Conservation (phyloP, 768 basidiomycete species). For the Coprinopsis sp. region DNA sequence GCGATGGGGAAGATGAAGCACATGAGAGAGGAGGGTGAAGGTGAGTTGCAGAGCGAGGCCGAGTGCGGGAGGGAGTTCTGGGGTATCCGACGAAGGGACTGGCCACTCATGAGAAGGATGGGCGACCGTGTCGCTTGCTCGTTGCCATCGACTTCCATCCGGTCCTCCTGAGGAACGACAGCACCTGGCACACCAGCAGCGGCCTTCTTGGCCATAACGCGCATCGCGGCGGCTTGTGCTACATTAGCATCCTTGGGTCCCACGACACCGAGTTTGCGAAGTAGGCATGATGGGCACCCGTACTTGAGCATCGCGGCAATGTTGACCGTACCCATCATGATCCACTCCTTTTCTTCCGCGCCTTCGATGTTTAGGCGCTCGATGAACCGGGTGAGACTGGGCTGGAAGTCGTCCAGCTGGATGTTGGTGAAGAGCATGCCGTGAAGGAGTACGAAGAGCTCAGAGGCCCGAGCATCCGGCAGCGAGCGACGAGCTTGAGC, state of each 20-base stretch:
- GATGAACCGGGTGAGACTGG: slow-evolving; percentile 77
- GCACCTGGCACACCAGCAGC: slow-evolving; percentile 26
- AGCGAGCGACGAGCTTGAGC: slow-evolving; percentile 69
- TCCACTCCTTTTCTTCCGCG: slow-evolving; percentile 85
- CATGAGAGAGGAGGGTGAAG: slow-evolving; percentile 70
- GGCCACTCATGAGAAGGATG: slow-evolving; percentile 20
- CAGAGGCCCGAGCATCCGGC: slow-evolving; percentile 68
- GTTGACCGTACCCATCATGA: slow-evolving; percentile 92
- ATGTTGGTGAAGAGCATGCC: slow-evolving; percentile 98
- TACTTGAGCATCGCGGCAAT: slow-evolving; percentile 83
- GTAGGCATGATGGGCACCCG: slow-evolving; percentile 65
- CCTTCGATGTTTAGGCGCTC: slow-evolving; percentile 83
- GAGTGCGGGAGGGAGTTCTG: slow-evolving; percentile 61
- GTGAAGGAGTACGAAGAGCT: slow-evolving; percentile 88
- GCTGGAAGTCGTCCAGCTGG: slow-evolving; percentile 85
- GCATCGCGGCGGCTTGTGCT: slow-evolving; percentile 33
- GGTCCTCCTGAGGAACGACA: slow-evolving; percentile 41
- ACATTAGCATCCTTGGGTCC: slow-evolving; percentile 34
- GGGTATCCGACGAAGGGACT: slow-evolving; percentile 22
- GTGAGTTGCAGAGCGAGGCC: slow-evolving; percentile 74
- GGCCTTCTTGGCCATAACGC: slow-evolving; percentile 48
- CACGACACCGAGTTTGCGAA: slow-evolving; percentile 59
- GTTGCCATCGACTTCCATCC: slow-evolving; percentile 30
- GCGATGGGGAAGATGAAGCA: slow-evolving; percentile 60
- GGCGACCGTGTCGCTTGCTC: slow-evolving; percentile 23